Evolutionary conservation across 1,139 yeast species (phyloP).

Genomic region (Candida frijolesensis): DNA sequence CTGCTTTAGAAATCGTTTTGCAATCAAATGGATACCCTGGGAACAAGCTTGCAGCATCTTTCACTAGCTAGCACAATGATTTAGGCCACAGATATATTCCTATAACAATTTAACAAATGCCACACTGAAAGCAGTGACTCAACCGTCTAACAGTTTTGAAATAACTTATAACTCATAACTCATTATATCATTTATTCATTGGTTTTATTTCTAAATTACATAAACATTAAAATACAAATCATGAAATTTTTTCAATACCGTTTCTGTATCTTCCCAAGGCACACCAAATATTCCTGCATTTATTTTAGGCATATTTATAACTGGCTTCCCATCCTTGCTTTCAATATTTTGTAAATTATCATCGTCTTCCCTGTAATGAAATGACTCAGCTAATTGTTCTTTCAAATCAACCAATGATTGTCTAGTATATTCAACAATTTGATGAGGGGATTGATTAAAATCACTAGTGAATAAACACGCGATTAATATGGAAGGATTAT

Average conservation of each 20-base stretch:
- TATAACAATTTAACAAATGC: not conserved
- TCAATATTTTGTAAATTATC: constrained; percentile 4
- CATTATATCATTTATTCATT: not conserved
- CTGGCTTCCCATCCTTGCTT: constrained; percentile 18
- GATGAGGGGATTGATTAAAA: constrained; percentile 26
- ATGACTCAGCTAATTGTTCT: constrained; percentile 14
- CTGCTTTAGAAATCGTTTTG: too few relatives aligned
- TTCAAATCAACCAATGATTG: constrained; percentile 51
- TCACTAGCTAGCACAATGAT: too few relatives aligned
- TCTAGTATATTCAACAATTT: constrained; percentile 52
- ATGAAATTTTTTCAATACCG: constrained; percentile 34
- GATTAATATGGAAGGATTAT: constrained; percentile 22
- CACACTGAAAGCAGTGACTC: not conserved
- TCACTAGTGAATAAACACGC: constrained; percentile 76
- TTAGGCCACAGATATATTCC: not conserved
- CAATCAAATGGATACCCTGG: too few relatives aligned
- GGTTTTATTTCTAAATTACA: constrained; percentile 14
- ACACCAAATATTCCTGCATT: constrained; percentile 80
- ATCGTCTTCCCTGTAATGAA: constrained; percentile 8
- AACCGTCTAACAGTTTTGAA: too few relatives aligned
- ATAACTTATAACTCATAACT: not conserved
- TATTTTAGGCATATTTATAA: constrained; percentile 70
- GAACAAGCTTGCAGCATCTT: too few relatives aligned
- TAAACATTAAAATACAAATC: constrained; percentile 46
- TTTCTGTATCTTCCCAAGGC: constrained; percentile 75